phyloP scores from a whole-genome alignment of 1,139 yeast genomes.

The Suhomyces choctaworum region DNA sequence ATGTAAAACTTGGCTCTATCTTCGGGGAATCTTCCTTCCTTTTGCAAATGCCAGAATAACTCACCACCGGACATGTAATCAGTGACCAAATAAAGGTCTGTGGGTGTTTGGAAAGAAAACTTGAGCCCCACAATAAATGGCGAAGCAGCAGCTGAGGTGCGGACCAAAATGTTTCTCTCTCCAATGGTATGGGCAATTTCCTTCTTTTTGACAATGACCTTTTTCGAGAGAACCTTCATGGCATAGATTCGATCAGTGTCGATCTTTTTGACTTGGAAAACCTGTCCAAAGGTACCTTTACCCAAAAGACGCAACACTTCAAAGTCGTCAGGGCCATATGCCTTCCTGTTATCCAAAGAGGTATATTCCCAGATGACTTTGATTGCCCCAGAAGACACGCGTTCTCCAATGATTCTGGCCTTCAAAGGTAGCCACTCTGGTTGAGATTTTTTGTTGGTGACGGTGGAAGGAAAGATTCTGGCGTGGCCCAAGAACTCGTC shows the following conservation, averaged over 20 bases:
- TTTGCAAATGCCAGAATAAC: conserved; percentile 94
- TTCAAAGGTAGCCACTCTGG: conserved; percentile 74
- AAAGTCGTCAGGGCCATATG: conserved; percentile 91
- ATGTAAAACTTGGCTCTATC: conserved; percentile 93
- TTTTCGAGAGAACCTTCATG: conserved; percentile 92
- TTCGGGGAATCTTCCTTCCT: conserved; percentile 90
- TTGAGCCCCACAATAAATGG: conserved; percentile 93
- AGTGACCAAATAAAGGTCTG: conserved; percentile 87
- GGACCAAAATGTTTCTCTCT: conserved; percentile 88
- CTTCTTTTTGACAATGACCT: conserved; percentile 92
- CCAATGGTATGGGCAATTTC: conserved; percentile 98
- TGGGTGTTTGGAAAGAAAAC: conserved; percentile 92
- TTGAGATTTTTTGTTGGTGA: conserved; percentile 31
- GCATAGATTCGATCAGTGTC: conserved; percentile 92
- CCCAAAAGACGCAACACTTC: conserved; percentile 88
- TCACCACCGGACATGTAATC: conserved; percentile 99
- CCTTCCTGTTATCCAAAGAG: conserved; percentile 60
- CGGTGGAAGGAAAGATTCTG: conserved; percentile 66
- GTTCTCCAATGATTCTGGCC: conserved; percentile 74
- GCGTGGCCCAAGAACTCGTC: conserved; percentile 88
- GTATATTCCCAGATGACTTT: conserved; percentile 74
- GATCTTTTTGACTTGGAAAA: conserved; percentile 87
- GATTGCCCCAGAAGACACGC: conserved; percentile 69
- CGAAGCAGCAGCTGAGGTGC: conserved; percentile 76
- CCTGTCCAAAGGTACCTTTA: conserved; percentile 97